These are phyloP conservation scores for Paraphaeosphaeria sporulosa DNA, from an alignment of 2,329 filamentous ascomycete genomes.

Conservation along the genomic window DNA sequence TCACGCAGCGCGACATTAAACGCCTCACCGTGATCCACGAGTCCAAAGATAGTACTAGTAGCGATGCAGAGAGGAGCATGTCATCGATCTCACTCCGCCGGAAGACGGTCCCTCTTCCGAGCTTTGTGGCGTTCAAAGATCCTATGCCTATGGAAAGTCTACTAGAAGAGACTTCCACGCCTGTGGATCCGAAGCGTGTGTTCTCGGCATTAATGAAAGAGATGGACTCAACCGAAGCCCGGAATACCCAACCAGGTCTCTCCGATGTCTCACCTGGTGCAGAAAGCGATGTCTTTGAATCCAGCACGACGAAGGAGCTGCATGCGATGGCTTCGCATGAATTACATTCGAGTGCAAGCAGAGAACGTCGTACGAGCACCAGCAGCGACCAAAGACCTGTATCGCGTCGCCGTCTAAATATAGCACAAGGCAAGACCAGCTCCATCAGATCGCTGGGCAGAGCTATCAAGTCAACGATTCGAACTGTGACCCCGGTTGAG, in stretches of 20 bases:
- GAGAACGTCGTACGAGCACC: slow-evolving; percentile 14
- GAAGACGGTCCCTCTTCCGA: slow-evolving; percentile 30
- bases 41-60: slow-evolving; percentile 48
- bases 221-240: slow-evolving; percentile 32
- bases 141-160: slow-evolving; percentile 42
- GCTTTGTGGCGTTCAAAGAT: slow-evolving; percentile 39
- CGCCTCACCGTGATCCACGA: slow-evolving; percentile 72
- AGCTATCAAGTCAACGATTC: slow-evolving; percentile 46
- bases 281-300: slow-evolving; percentile 39
- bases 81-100: slow-evolving; percentile 19
- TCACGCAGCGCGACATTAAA: slow-evolving; percentile 61
- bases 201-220: slow-evolving; percentile 48
- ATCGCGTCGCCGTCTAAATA: slow-evolving; percentile 21
- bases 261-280: slow-evolving; percentile 23
- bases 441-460: slow-evolving; percentile 38
- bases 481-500: slow-evolving; percentile 45
- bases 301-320: slow-evolving; percentile 27
- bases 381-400: slow-evolving; percentile 21
- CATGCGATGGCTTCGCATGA: slow-evolving; percentile 18
- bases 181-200: slow-evolving; percentile 44
- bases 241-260: not conserved
- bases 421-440: slow-evolving; percentile 31
- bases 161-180: slow-evolving; percentile 31
- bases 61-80: slow-evolving; percentile 27
- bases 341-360: slow-evolving; percentile 24